Base-by-base conservation (phyloP, 2,329 filamentous ascomycete species). In the Aschersonia sp. region DNA sequence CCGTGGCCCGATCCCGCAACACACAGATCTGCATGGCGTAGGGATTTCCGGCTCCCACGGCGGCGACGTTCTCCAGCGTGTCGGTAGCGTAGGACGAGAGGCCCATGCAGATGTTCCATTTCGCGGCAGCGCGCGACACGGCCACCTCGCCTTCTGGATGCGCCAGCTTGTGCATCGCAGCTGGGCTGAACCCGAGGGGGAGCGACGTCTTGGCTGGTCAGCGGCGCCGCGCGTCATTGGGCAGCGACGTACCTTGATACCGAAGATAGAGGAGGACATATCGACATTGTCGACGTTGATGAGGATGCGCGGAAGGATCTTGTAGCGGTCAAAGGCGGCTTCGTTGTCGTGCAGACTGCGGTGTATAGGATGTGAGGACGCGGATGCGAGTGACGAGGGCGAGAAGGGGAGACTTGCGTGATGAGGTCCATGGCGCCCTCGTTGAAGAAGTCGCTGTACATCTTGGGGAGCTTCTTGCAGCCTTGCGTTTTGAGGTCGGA, bases 151-250 rank as follows among this genome's bases (percentile, higher is more conserved):
- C 74, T 32, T 75, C 71, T 0, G 65, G 61, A 52, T 77, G 74
- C 1, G 73, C 73, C n/a, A 77, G 61, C 40, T 66, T 64, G 49
- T 77, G 73, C 60, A 75, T 73, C 5, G 73, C 75, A 1, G 74
- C 68, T 0, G 74, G 75, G n/a, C 69, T 68, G 44, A 78, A 71
- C 28, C 73, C 73, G 9, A 78, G 59, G 0, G 74, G 73, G 4
- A 76, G 59, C 2, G 64, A 57, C 9, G 40, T 42, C 40, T 42
- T 20, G 20, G 20, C 20, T 20, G 20, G 20, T 20, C 20, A 20
- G 20, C 20, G 20, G 20, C 20, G 20, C 20, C 20, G 20, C 20
- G 20, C 20, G 20, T 20, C 20, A 10, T 38, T 6, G 32, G 32
- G 32, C 6, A 38, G 32, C 32, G 2, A 10, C 40, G 9, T 46